Base-by-base conservation (phyloP, 2,329 filamentous ascomycete genomes). In the Plenodomus lindquistii region DNA sequence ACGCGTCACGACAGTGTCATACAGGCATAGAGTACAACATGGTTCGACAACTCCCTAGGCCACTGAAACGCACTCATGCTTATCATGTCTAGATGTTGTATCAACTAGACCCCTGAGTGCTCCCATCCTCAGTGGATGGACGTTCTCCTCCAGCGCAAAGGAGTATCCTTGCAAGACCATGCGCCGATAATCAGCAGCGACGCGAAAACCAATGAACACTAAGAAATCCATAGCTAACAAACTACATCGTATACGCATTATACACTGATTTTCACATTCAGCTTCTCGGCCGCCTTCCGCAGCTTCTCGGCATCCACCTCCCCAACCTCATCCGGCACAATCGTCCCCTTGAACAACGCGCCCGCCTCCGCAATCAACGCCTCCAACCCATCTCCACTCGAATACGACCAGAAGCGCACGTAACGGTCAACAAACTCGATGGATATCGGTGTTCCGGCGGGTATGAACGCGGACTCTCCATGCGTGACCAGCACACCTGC, bases 311-410 rank as follows among this genome's bases (percentile, higher is more conserved):
- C n/a, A 27, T 45, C 38, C 19, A 53, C 35, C 24, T 46, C 44
- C 13, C 42, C 19, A 27, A 37, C 40, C 31, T 55, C 44, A 37
- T 60, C 55, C 21, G 55, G 55, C 17, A 60, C 50, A 9, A 60
- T 47, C 10, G 43, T 54, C 6, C 55, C 57, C 15, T 56, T 48
- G 18, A 48, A 60, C 15, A 35, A 38, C 8, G 46, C 51, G 13
- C 58, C 58, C 19, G 54, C 58, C n/a, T 55, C 51, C 2, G 47
- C 38, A 21, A 61, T 54, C 24, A 59, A 29, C 16, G 51, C 42
- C 39, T 61, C 58, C 36, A 61, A 21, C n/a, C 55, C 58, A 22
- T 52, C 21, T 2, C 58, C 58, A 34, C 54, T 61, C 27, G 58
- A 49, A 29, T 55, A 61, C 6, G 55, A 46, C 58, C 58, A 61